These are phyloP conservation scores for Casaregolazyma suthepensis DNA, from an alignment of 1,139 yeast genomes.

Conservation along the genomic window DNA sequence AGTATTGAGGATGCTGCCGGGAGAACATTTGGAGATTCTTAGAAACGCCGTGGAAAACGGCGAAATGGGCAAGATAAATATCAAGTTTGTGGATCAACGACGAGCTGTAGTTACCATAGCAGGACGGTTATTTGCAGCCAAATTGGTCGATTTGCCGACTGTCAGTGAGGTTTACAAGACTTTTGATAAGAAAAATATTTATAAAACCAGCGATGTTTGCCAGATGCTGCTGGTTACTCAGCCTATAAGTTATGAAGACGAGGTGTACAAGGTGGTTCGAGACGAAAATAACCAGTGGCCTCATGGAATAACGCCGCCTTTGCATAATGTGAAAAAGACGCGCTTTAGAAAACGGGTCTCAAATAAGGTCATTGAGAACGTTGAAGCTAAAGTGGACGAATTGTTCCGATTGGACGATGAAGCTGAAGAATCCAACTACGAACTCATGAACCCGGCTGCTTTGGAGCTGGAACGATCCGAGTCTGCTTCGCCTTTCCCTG, in stretches of 20 bases:
- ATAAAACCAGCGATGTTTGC: slow-evolving; percentile 78
- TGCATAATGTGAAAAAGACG: slow-evolving; percentile 48
- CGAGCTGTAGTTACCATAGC: slow-evolving; percentile 60
- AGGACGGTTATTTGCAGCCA: slow-evolving; percentile 68
- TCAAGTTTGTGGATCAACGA: slow-evolving; percentile 77
- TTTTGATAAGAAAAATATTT: slow-evolving; percentile 80
- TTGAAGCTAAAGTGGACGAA: slow-evolving; percentile 75
- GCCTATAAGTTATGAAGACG: slow-evolving; percentile 51
- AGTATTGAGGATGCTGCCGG: slow-evolving; percentile 71
- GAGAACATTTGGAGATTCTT: slow-evolving; percentile 70
- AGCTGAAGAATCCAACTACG: slow-evolving; percentile 77
- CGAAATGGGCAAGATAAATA: slow-evolving; percentile 63
- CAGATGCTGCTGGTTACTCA: slow-evolving; percentile 79
- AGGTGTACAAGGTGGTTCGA: slow-evolving; percentile 36
- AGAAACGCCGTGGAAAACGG: slow-evolving; percentile 76
- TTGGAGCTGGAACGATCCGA: slow-evolving; percentile 15
- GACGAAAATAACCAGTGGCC: slow-evolving; percentile 35
- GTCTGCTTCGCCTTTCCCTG: slow-evolving; percentile 13
- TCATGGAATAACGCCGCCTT: slow-evolving; percentile 83
- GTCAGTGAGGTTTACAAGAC: slow-evolving; percentile 83
- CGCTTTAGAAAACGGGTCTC: slow-evolving; percentile 49
- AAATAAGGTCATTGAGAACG: slow-evolving; percentile 48
- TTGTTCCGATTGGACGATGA: slow-evolving; percentile 70
- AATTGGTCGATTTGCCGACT: slow-evolving; percentile 85
- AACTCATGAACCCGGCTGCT: slow-evolving; percentile 53